Evolutionary conservation across 2,329 filamentous ascomycete species (phyloP).

Genomic region (Alternaria alternata): DNA sequence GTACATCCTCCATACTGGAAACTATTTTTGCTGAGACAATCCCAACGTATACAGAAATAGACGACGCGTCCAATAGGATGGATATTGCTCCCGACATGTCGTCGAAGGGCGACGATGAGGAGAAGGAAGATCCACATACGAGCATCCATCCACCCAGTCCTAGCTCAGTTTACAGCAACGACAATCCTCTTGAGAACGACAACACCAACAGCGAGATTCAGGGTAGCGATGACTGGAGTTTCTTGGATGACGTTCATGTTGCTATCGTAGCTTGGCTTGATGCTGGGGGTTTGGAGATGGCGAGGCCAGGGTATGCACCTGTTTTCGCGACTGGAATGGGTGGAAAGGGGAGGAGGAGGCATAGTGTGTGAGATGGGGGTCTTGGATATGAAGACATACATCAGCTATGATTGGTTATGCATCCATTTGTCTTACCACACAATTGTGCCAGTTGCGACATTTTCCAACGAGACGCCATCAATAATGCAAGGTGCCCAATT

Average conservation of each 20-base stretch:
- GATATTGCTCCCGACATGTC: not conserved
- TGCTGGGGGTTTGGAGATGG: not conserved
- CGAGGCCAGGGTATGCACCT: not conserved
- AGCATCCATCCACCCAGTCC: not conserved
- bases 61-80: not conserved
- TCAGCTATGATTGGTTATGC: not conserved
- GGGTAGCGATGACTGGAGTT: not conserved
- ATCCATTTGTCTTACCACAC: not conserved
- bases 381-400: not conserved
- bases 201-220: not conserved
- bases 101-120: not conserved
- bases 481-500: too few relatives aligned
- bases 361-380: not conserved
- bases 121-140: not conserved
- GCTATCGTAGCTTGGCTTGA: not conserved
- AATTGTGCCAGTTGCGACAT: too few relatives aligned
- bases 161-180: not conserved
- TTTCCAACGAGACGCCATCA: too few relatives aligned
- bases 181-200: not conserved
- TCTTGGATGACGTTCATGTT: not conserved
- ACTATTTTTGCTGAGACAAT: not conserved
- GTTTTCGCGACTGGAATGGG: not conserved
- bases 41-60: not conserved
- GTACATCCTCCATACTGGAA: not conserved
- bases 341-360: not conserved